A percentile compares a stretch with the other conserved stretches of the same genome.
Conservation (phyloP, 83 land plant genomes). For the Thuja plicata region DNA sequence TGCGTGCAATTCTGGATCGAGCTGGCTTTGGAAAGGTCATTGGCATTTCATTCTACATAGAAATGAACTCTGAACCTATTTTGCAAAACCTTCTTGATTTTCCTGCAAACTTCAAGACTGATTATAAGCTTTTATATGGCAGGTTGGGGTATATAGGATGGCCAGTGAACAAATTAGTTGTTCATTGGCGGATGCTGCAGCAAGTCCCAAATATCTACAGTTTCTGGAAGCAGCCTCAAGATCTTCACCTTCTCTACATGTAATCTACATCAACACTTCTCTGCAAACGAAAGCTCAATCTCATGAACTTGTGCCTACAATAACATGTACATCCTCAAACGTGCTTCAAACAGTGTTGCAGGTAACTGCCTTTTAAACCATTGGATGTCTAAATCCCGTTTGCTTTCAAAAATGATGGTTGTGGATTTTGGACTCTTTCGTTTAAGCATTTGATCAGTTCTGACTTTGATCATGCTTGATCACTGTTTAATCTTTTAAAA, state of each 20-base stretch:
- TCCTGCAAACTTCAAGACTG: neutral
- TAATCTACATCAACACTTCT: conserved; percentile 93
- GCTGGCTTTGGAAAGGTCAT: conserved; percentile 80
- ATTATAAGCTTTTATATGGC: conserved; percentile 17
- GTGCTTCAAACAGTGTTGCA: conserved; percentile 95
- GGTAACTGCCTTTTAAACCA: conserved; percentile 31
- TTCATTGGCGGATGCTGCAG: conserved; percentile 96
- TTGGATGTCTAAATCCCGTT: neutral
- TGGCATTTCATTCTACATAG: neutral
- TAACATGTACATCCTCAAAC: conserved; percentile 98
- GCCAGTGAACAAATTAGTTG: conserved; percentile 85
- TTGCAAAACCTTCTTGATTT: neutral
- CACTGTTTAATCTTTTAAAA: neutral
- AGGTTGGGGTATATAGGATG: conserved; percentile 97
- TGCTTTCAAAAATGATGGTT: neutral
- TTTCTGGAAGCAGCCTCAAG: conserved; percentile 67
- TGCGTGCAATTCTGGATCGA: conserved; percentile 95
- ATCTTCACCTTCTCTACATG: conserved; percentile 79
- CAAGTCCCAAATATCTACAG: conserved; percentile 67
- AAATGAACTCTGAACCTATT: neutral
- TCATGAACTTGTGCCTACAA: conserved; percentile 95
- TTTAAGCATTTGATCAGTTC: neutral
- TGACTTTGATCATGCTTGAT: neutral
- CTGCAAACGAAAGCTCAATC: conserved; percentile 91
- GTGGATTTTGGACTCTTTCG: neutral